Percentiles rank a stretch among this genome's conserved stretches.
phyloP scores from a whole-genome alignment of 352 stramenopile species.

The Globisporangium nunn region DNA sequence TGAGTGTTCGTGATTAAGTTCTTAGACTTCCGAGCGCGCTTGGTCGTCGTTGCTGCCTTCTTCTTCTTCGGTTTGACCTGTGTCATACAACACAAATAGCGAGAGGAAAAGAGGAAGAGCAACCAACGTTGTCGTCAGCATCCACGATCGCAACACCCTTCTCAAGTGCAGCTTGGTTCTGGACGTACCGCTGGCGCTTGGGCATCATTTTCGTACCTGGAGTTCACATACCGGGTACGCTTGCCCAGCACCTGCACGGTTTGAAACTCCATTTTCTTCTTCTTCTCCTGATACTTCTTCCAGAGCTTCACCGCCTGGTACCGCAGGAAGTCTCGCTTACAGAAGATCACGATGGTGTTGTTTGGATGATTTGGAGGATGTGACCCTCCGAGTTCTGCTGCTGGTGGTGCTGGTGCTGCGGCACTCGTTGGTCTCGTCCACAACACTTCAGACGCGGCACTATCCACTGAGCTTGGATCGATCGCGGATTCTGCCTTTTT shows the following conservation, averaged over 20 bases:
- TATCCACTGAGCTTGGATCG: no score
- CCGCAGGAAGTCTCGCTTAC: slow-evolving; percentile 73
- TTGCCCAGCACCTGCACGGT: slow-evolving; percentile 40
- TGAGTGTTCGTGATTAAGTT: not conserved
- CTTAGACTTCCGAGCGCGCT: not conserved
- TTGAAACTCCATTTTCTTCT: slow-evolving; percentile 37
- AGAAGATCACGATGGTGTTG: slow-evolving; percentile 76
- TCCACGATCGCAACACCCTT: not conserved
- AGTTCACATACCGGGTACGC: slow-evolving; percentile 43
- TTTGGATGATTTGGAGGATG: slow-evolving; percentile 13
- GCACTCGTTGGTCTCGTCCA: not conserved
- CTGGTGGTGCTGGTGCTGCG: not conserved
- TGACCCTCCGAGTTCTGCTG: no score
- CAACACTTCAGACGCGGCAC: no score
- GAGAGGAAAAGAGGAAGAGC: no score
- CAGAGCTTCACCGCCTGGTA: slow-evolving; percentile 64
- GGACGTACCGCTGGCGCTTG: not conserved
- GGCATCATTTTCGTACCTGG: slow-evolving; percentile 8
- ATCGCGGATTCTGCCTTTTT: no score
- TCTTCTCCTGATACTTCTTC: slow-evolving; percentile 69
- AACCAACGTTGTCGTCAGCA: not conserved
- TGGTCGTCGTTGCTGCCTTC: not conserved
- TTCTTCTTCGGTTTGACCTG: not conserved
- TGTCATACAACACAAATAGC: no score
- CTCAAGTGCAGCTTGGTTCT: not conserved